phyloP scores from a whole-genome alignment of 2,329 filamentous ascomycete genomes.

The Calonectria hongkongensis region DNA sequence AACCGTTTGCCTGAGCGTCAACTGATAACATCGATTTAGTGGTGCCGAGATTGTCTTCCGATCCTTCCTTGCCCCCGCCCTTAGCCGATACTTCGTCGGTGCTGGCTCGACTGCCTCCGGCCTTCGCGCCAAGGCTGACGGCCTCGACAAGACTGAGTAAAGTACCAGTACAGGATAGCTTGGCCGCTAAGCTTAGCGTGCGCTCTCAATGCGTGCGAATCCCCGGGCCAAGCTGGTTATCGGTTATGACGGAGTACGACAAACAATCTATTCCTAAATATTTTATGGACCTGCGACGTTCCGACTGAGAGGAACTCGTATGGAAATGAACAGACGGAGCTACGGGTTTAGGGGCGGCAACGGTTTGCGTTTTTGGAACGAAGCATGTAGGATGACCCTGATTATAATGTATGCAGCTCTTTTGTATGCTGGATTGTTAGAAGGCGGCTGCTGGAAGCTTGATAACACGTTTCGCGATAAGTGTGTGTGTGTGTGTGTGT shows the following conservation, averaged over 20 bases:
- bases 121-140: slow-evolving; percentile 91
- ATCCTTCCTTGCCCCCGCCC: slow-evolving; percentile 93
- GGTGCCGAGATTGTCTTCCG: slow-evolving; percentile 98
- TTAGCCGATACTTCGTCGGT: slow-evolving; percentile 90
- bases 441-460: slow-evolving; percentile 51
- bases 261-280: slow-evolving; percentile 40
- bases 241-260: slow-evolving; percentile 44
- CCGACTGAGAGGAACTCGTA: slow-evolving; percentile 37
- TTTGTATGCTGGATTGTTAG: slow-evolving; percentile 51
- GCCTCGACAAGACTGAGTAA: slow-evolving; percentile 82
- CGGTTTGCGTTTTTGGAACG: slow-evolving; percentile 40
- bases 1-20: slow-evolving; percentile 29
- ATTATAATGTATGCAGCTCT: slow-evolving; percentile 48
- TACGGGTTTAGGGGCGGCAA: slow-evolving; percentile 41
- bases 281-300: slow-evolving; percentile 38
- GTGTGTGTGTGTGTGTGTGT: slow-evolving; percentile 24
- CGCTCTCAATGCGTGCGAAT: slow-evolving; percentile 39
- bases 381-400: slow-evolving; percentile 47
- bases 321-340: slow-evolving; percentile 44
- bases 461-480: slow-evolving; percentile 54
- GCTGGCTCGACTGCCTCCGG: slow-evolving; percentile 85
- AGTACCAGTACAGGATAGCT: slow-evolving; percentile 39
- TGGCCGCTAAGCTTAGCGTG: slow-evolving; percentile 52
- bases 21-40: slow-evolving; percentile 68
- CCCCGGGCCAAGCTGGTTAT: slow-evolving; percentile 50